Conservation (phyloP, 2,329 filamentous ascomycete genomes). For the Polychaeton citri region DNA sequence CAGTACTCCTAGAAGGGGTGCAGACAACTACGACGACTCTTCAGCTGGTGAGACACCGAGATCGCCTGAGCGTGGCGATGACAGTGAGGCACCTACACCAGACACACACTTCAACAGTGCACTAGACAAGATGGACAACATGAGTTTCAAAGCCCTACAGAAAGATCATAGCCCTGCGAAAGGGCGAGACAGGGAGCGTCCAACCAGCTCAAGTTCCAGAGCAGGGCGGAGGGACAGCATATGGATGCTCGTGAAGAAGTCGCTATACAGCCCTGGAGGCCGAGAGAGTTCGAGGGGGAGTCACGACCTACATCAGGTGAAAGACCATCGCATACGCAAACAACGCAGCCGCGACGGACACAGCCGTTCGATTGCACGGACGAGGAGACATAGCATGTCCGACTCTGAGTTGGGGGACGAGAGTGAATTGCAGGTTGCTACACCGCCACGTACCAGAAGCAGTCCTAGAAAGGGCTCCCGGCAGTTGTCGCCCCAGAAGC, state of each 20-base stretch:
- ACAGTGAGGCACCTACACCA: slow-evolving; percentile 19
- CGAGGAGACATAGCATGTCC: slow-evolving; percentile 19
- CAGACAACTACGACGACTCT: slow-evolving; percentile 28
- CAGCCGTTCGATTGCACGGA: slow-evolving; percentile 11
- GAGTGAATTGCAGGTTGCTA: slow-evolving; percentile 11
- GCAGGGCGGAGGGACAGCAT: slow-evolving; percentile 11
- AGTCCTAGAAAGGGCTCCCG: slow-evolving; percentile 14
- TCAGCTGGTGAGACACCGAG: slow-evolving; percentile 37
- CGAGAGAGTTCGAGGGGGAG: slow-evolving; percentile 19
- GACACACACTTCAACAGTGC: slow-evolving; percentile 13
- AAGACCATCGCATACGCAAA: slow-evolving; percentile 24
- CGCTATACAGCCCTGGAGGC: slow-evolving; percentile 25
- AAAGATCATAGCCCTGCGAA: slow-evolving; percentile 20
- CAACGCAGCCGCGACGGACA: slow-evolving; percentile 11
- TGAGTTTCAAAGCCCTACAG: neutral
- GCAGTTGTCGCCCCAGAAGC: slow-evolving; percentile 5
- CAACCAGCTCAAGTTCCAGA: slow-evolving; percentile 1
- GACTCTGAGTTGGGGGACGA: slow-evolving; percentile 15
- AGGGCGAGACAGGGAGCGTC: slow-evolving; percentile 12
- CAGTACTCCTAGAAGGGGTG: slow-evolving; percentile 24
- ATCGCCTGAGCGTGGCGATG: slow-evolving; percentile 27
- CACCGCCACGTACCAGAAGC: slow-evolving; percentile 4
- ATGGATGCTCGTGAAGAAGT: slow-evolving; percentile 17
- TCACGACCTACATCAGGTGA: slow-evolving; percentile 22
- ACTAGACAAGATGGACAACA: slow-evolving; percentile 8